Conservation (phyloP, 371 early-diverging fungal genomes). For the Batkoa obscura region DNA sequence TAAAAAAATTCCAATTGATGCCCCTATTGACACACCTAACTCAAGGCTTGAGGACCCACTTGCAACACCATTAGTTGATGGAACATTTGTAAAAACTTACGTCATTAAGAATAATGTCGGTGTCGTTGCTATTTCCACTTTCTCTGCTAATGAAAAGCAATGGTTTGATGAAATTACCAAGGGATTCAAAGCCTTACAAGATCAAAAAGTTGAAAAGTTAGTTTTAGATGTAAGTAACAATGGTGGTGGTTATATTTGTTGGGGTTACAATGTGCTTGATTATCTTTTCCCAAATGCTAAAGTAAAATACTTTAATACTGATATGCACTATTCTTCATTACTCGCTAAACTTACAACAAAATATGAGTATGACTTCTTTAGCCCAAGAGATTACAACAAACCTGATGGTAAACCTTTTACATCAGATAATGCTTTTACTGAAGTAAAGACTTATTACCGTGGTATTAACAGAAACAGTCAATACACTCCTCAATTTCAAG, state of each 20-base stretch:
- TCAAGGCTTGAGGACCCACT: not conserved
- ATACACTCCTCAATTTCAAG: not conserved
- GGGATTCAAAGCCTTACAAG: not conserved
- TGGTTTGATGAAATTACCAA: not conserved
- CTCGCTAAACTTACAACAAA: not conserved
- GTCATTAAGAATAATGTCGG: not conserved
- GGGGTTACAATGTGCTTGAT: constrained; percentile 16
- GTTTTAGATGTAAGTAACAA: constrained; percentile 16
- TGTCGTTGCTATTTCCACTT: not conserved
- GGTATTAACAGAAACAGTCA: not conserved
- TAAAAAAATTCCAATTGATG: not conserved
- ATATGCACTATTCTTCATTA: not conserved
- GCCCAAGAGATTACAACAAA: not conserved
- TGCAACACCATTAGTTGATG: not conserved
- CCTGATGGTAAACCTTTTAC: not conserved
- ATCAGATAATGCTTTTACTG: not conserved
- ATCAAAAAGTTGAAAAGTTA: constrained; percentile 10
- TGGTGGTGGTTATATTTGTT: constrained; percentile 16
- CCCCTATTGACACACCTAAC: not conserved
- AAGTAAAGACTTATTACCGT: not conserved
- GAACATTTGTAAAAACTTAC: not conserved
- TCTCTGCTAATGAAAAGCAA: not conserved
- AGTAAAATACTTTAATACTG: not conserved
- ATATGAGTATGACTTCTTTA: not conserved
- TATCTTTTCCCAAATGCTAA: constrained; percentile 11